Conservation (phyloP, 768 basidiomycete species). For the Boletus coccyginus region DNA sequence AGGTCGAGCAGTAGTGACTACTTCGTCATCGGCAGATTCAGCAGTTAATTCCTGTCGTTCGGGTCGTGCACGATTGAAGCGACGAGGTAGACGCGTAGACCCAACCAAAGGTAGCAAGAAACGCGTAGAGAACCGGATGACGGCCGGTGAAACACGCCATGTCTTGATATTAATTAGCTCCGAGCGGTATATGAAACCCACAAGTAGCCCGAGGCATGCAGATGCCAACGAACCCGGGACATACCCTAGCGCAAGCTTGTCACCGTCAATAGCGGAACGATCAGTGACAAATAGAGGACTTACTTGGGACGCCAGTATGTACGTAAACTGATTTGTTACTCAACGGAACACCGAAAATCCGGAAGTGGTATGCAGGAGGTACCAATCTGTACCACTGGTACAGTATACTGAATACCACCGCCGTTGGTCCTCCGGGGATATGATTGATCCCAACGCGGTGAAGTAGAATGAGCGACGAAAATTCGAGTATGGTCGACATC, state of each 20-base stretch:
- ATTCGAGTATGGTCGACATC: slow-evolving; percentile 65
- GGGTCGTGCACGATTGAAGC: slow-evolving; percentile 73
- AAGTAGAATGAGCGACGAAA: slow-evolving; percentile 61
- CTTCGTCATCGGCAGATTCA: slow-evolving; percentile 48
- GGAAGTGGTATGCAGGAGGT: slow-evolving; percentile 72
- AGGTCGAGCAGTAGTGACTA: slow-evolving; percentile 59
- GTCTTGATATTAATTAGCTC: slow-evolving; percentile 76
- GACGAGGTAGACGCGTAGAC: slow-evolving; percentile 56
- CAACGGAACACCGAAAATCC: slow-evolving; percentile 68
- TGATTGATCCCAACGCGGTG: slow-evolving; percentile 68
- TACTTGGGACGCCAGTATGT: slow-evolving; percentile 73
- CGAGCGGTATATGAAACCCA: slow-evolving; percentile 80
- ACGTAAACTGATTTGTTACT: slow-evolving; percentile 76
- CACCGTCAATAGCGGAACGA: slow-evolving; percentile 5
- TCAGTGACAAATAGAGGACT: slow-evolving; percentile 11
- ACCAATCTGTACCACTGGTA: slow-evolving; percentile 83
- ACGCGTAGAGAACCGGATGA: slow-evolving; percentile 53
- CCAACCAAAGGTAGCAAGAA: slow-evolving; percentile 70
- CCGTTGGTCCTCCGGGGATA: slow-evolving; percentile 73
- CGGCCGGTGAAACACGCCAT: slow-evolving; percentile 67
- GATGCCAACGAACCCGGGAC: slow-evolving; percentile 64
- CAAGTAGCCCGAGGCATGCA: slow-evolving; percentile 60
- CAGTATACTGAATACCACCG: slow-evolving; percentile 72
- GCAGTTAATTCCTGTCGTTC: slow-evolving; percentile 35
- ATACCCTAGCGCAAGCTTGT: slow-evolving; percentile 66